Evolutionary conservation across 2,329 filamentous ascomycete species (phyloP).

Genomic region (Colletotrichum nymphaeae): DNA sequence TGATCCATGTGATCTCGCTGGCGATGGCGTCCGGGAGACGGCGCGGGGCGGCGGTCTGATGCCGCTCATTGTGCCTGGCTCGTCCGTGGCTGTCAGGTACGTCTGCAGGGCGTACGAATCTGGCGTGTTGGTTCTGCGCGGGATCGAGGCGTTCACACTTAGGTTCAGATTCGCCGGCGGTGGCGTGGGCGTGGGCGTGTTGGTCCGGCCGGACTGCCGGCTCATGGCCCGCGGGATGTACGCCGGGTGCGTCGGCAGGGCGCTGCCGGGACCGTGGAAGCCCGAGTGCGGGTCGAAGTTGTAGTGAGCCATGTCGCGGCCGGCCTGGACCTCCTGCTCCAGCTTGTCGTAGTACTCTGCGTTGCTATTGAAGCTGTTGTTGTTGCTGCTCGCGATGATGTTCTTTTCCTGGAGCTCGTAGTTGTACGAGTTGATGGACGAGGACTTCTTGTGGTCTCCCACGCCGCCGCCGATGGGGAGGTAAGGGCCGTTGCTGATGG

Average conservation of each 20-base stretch:
- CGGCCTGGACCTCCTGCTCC: constrained; percentile 43
- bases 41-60: constrained; percentile 23
- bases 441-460: constrained; percentile 41
- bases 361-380: constrained; percentile 43
- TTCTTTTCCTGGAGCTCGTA: constrained; percentile 37
- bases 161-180: neutral
- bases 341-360: constrained; percentile 54
- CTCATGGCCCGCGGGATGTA: constrained; percentile 56
- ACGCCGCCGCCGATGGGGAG: constrained; percentile 28
- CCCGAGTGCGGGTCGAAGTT: constrained; percentile 42
- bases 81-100: constrained; percentile 41
- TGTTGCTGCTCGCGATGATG: constrained; percentile 35
- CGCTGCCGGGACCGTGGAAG: constrained; percentile 40
- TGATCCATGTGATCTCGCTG: neutral
- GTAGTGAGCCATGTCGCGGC: constrained; percentile 38
- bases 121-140: constrained; percentile 38
- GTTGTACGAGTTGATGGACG: constrained; percentile 38
- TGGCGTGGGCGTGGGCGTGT: constrained; percentile 36
- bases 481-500: constrained; percentile 36
- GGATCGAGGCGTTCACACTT: too few relatives aligned
- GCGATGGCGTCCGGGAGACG: constrained; percentile 11
- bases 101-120: constrained; percentile 50
- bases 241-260: constrained; percentile 60
- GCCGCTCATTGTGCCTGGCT: too few relatives aligned
- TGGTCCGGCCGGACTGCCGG: constrained; percentile 40